phyloP scores from a whole-genome alignment of 257 asterid genomes.

The Mitragyna speciosa region DNA sequence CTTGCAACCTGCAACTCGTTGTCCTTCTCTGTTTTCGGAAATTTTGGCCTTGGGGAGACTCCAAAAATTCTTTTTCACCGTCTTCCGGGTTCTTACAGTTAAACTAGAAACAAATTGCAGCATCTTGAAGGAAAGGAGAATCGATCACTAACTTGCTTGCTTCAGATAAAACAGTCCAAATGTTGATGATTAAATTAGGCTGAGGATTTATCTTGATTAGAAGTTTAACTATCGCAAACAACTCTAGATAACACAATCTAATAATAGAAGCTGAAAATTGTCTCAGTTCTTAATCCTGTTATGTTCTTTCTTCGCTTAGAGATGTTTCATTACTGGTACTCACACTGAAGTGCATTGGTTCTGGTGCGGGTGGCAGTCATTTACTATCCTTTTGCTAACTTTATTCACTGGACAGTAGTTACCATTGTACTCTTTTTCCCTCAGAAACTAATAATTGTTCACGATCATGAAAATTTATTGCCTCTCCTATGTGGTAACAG shows the following conservation, averaged over 20 bases:
- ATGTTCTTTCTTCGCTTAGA: no score
- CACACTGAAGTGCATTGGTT: neutral
- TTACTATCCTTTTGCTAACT: neutral
- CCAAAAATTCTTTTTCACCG: neutral
- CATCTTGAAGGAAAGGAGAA: neutral
- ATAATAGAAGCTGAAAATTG: neutral
- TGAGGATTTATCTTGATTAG: neutral
- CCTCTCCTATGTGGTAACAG: neutral
- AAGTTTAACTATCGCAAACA: neutral
- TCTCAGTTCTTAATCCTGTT: neutral
- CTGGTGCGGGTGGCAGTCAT: neutral
- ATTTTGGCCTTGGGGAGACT: no score
- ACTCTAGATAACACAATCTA: neutral
- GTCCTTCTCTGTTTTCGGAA: no score
- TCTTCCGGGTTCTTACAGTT: neutral
- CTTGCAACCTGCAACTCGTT: no score
- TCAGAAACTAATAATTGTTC: neutral
- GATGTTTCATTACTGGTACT: no score
- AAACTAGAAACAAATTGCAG: neutral
- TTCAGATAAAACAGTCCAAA: neutral
- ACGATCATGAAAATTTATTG: neutral
- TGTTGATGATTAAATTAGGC: neutral
- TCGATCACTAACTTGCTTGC: neutral
- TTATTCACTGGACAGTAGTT: neutral
- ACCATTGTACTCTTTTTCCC: neutral